A percentile compares a stretch with the other conserved stretches of the same genome.
These are phyloP conservation scores for Nidularia pulvinata DNA, from an alignment of 768 basidiomycete genomes.

Conservation along the genomic window DNA sequence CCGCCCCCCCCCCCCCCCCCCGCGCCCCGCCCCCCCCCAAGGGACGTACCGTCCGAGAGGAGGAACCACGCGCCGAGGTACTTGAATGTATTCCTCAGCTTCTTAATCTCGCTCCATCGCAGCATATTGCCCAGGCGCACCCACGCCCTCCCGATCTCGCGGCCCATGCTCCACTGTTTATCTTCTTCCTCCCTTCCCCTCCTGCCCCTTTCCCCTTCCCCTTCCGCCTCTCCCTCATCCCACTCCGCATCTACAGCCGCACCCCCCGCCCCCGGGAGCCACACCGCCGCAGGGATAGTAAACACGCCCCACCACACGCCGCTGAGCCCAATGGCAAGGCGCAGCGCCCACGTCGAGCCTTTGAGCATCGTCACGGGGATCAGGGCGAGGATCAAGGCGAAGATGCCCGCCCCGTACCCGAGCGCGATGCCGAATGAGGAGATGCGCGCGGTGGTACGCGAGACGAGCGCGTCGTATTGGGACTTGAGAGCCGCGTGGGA, in stretches of 20 bases:
- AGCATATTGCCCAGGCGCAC: slow-evolving; percentile 74
- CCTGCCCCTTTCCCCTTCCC: neutral
- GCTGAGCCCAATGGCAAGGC: slow-evolving; percentile 82
- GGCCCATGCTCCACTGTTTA: slow-evolving; percentile 36
- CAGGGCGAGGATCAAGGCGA: slow-evolving; percentile 69
- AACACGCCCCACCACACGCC: slow-evolving; percentile 90
- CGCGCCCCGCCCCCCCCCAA: too few species aligned
- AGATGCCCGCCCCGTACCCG: slow-evolving; percentile 84
- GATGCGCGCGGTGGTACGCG: slow-evolving; percentile 77
- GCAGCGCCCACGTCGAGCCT: slow-evolving; percentile 76
- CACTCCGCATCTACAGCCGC: slow-evolving; percentile 12
- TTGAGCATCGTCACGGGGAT: slow-evolving; percentile 75
- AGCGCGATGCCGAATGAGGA: slow-evolving; percentile 86
- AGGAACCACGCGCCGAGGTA: slow-evolving; percentile 96
- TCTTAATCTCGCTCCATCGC: slow-evolving; percentile 66
- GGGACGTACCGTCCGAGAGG: slow-evolving; percentile 77
- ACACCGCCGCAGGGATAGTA: slow-evolving; percentile 75
- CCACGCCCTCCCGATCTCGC: slow-evolving; percentile 75
- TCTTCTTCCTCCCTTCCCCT: neutral
- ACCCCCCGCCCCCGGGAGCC: slow-evolving; percentile 52
- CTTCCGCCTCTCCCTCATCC: slow-evolving; percentile 12
- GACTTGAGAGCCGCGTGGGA: slow-evolving; percentile 16
- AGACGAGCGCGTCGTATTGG: slow-evolving; percentile 58
- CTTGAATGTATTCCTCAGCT: slow-evolving; percentile 81
- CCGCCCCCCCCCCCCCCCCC: too few species aligned